phyloP scores from a whole-genome alignment of 108 stramenopile genomes.

The Cyclotella atomus region DNA sequence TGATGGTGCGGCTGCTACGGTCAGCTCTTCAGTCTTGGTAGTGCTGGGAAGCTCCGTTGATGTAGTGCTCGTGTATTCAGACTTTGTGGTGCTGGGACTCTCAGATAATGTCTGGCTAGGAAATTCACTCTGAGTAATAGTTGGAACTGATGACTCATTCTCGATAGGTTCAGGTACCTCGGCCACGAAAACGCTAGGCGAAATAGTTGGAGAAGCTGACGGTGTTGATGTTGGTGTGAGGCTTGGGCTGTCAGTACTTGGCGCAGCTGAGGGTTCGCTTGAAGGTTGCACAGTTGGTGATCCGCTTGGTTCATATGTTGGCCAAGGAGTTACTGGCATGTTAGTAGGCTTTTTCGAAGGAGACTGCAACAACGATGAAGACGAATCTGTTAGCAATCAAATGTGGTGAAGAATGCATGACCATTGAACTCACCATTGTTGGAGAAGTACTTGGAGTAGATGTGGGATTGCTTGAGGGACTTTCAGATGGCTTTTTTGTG shows the following conservation, averaged over 20 bases:
- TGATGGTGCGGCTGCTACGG: not conserved
- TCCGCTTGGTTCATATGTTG: not conserved
- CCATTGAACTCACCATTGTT: no score
- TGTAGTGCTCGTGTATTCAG: not conserved
- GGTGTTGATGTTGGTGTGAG: not conserved
- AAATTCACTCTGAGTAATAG: not conserved
- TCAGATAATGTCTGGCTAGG: not conserved
- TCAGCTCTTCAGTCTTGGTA: no score
- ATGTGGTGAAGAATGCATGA: no score
- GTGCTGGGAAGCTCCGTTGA: not conserved
- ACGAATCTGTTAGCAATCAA: no score
- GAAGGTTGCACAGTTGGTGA: not conserved
- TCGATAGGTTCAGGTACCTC: no score
- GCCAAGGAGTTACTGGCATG: not conserved
- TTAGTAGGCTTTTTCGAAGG: not conserved
- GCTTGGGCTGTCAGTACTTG: not conserved
- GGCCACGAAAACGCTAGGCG: not conserved
- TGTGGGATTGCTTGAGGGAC: not conserved
- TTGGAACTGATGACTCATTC: no score
- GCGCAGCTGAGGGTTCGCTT: no score
- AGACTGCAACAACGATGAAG: no score
- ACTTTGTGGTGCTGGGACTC: not conserved
- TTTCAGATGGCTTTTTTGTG: no score
- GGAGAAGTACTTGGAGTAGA: not conserved
- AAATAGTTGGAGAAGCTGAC: not conserved